Percentiles rank a stretch among this genome's conserved stretches.
Evolutionary conservation across 345 rosid species (phyloP).

Genomic region (Moringa oleifera): DNA sequence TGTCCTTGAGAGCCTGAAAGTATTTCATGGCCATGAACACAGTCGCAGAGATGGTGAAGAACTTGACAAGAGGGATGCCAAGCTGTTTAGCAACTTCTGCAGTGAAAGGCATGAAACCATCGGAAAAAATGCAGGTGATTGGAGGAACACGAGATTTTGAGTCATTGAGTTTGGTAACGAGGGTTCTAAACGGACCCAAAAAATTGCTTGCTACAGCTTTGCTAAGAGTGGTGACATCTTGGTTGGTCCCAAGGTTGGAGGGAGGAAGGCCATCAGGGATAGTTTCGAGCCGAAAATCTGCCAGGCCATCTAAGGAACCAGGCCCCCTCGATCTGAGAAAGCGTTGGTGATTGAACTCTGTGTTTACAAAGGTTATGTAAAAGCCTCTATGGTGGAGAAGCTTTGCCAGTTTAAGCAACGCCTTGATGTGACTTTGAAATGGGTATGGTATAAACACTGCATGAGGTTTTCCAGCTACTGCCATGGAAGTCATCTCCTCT

Average conservation of each 20-base stretch:
- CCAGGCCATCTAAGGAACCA: not conserved
- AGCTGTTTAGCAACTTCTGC: not conserved
- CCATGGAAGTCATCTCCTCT: too few species aligned
- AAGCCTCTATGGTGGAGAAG: constrained; percentile 5
- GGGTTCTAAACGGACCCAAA: not conserved
- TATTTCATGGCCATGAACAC: not conserved
- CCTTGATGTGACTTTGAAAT: not conserved
- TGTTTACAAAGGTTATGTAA: not conserved
- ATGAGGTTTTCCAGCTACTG: not conserved
- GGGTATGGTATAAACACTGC: not conserved
- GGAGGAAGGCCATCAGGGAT: constrained; percentile 8
- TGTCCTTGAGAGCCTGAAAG: not conserved
- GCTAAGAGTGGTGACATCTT: not conserved
- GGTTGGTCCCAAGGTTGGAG: not conserved
- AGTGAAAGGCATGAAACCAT: not conserved
- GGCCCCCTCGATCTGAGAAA: constrained; percentile 6
- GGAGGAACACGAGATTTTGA: too few species aligned
- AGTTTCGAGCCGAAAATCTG: not conserved
- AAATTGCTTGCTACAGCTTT: not conserved
- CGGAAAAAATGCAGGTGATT: not conserved
- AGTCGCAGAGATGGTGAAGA: not conserved
- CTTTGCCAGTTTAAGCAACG: constrained; percentile 1
- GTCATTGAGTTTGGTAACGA: not conserved
- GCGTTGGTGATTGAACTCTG: constrained; percentile 3
- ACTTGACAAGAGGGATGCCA: not conserved